Percentiles rank a stretch among this genome's conserved stretches.
These are phyloP conservation scores for Trichosanthes truncata DNA, from an alignment of 306 rosid genomes.

Conservation along the genomic window DNA sequence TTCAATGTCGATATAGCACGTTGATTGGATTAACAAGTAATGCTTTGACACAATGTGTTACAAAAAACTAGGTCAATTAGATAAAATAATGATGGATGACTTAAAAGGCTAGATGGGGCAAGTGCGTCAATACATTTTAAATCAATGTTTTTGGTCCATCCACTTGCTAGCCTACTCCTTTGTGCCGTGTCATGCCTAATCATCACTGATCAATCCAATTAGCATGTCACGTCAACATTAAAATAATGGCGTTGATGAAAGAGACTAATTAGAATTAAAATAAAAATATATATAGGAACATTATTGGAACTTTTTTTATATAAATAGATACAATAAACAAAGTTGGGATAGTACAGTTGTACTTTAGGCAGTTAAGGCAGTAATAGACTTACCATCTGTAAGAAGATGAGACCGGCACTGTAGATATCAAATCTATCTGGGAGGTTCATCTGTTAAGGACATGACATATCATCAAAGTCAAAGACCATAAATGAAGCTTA, in stretches of 20 bases:
- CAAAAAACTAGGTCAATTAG: not conserved
- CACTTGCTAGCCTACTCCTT: not conserved
- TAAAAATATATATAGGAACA: not conserved
- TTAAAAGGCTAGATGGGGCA: not conserved
- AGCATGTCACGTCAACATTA: not conserved
- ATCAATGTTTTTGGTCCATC: not conserved
- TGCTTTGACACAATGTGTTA: not conserved
- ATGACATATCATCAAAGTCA: constrained; percentile 18
- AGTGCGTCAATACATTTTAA: not conserved
- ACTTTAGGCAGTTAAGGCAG: not conserved
- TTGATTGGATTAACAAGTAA: not conserved
- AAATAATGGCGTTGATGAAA: no score
- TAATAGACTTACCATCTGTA: constrained; percentile 70
- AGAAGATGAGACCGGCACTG: constrained; percentile 86
- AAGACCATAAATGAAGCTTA: constrained; percentile 4
- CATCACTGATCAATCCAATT: not conserved
- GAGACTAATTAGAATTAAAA: not conserved
- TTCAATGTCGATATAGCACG: not conserved
- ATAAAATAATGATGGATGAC: not conserved
- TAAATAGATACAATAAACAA: not conserved
- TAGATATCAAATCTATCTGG: constrained; percentile 93
- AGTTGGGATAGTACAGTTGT: not conserved
- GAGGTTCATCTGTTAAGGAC: constrained; percentile 58
- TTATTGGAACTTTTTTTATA: not conserved
- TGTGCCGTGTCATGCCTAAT: not conserved